These are phyloP conservation scores for Helichrysum umbraculigerum DNA, from an alignment of 129 eudicot species.

Conservation along the genomic window DNA sequence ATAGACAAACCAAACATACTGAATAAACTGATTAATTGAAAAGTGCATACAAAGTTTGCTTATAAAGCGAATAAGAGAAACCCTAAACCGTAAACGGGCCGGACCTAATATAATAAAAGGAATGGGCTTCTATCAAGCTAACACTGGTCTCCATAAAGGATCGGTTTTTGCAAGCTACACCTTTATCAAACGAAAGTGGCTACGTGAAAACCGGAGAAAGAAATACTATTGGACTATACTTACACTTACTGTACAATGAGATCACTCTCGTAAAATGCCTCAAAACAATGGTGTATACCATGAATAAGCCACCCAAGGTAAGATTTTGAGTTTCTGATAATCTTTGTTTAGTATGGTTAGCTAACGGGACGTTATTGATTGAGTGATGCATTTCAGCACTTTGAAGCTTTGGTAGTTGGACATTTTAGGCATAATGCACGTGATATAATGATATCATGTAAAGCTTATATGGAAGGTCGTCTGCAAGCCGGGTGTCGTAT, in stretches of 20 bases:
- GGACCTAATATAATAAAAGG: no score
- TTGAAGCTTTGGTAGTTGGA: not conserved
- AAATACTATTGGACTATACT: not conserved
- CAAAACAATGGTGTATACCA: not conserved
- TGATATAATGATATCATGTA: not conserved
- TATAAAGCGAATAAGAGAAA: no score
- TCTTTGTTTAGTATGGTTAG: no score
- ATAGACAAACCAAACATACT: no score
- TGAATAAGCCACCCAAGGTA: not conserved
- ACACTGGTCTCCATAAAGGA: constrained; percentile 1
- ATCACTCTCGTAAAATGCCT: not conserved
- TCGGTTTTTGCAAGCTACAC: not conserved
- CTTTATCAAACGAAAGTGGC: not conserved
- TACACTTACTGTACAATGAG: not conserved
- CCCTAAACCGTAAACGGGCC: no score
- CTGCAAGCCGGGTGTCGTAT: not conserved
- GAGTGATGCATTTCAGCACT: not conserved
- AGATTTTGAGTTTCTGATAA: not conserved
- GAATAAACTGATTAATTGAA: no score
- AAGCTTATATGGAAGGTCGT: not conserved
- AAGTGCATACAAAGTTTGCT: no score
- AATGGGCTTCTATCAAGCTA: no score
- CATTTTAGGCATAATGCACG: not conserved
- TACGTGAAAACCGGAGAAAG: not conserved
- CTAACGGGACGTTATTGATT: not conserved